Base-by-base conservation (phyloP, 225 moss, liverwort and hornwort genomes). In the Physcomitrellopsis africana region DNA sequence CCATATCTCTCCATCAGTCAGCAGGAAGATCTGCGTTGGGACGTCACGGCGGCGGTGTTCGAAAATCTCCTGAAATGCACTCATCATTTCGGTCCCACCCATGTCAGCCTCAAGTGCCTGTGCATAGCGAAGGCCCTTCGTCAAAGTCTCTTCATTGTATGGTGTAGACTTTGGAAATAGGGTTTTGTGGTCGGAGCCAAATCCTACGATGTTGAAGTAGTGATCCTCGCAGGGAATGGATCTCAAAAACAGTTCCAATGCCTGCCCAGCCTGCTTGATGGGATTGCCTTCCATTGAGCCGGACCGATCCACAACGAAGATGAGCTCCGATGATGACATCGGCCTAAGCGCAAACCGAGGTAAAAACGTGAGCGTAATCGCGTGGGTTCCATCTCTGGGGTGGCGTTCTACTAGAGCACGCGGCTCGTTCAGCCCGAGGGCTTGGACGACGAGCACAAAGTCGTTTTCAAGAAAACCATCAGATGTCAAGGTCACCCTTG, bases 1-100 rank as follows among this genome's bases (percentile, higher is more conserved):
- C 86, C 88, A 84, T 3, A 83, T 71, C 51, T 81, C 84, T 1
- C 92, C 92, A 49, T 90, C 90, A 1, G 92, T 92, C 32, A 90
- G 79, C 57, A 90, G 10, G 27, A 90, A 76, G 41, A 92, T 65
- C 68, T 88, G 84, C 3, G 79, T 71, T 12, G 79, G 68, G 61
- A 92, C n/a, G 18, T 90, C 90, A 1, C 29, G 71, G 51, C 75
- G 83, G 8, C 88, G 84, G 4, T 57, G 66, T 46, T 76, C 65
- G 7, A 90, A 68, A 8, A 77, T 82, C 27, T 70, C 86, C 63
- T 80, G 17, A 1, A 86, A 10, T 1, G 88, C 86, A 37, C 64
- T 66, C 54, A 49, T 69, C 43, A 88, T 88, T 72, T 88, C 81
- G 2, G 86, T 90, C 22, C 92, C 92, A 3, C 86, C 88, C 47